phyloP scores from a whole-genome alignment of 2,329 filamentous ascomycete species.

The Paecilomyces fulvus region DNA sequence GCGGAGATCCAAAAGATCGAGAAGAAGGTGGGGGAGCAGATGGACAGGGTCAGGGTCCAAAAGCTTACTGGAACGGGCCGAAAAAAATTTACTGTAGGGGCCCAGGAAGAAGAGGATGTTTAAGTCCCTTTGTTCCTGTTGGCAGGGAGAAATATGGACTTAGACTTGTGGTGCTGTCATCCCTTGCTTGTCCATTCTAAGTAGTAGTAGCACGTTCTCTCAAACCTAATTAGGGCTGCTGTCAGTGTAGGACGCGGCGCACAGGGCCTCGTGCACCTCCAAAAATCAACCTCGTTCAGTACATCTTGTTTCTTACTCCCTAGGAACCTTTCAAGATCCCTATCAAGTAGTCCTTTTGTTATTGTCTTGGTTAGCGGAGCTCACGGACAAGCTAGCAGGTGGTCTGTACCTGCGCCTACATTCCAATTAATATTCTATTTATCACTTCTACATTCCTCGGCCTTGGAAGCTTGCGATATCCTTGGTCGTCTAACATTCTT shows the following conservation, averaged over 20 bases:
- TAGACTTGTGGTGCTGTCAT: constrained; percentile 9
- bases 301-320: constrained; percentile 1
- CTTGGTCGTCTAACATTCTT: constrained; percentile 26
- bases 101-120: constrained; percentile 54
- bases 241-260: constrained; percentile 8
- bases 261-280: constrained; percentile 19
- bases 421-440: constrained; percentile 20
- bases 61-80: constrained; percentile 73
- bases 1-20: constrained; percentile 96
- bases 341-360: constrained; percentile 3
- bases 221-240: constrained; percentile 9
- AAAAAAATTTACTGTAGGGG: constrained; percentile 79
- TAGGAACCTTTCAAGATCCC: background rate
- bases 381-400: background rate
- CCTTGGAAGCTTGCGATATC: constrained; percentile 11
- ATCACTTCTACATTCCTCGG: constrained; percentile 24
- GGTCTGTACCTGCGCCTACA: constrained; percentile 16
- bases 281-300: constrained; percentile 10
- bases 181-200: constrained; percentile 26
- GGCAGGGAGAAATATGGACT: constrained; percentile 17
- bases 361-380: constrained; percentile 9
- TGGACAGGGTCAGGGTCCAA: constrained; percentile 83
- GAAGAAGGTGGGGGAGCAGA: constrained; percentile 84
- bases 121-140: constrained; percentile 25
- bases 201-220: constrained; percentile 28